A percentile compares a stretch with the other conserved stretches of the same genome.
phyloP scores from a whole-genome alignment of 305 asterid species.

The Fraxinus xanthoxyloides region DNA sequence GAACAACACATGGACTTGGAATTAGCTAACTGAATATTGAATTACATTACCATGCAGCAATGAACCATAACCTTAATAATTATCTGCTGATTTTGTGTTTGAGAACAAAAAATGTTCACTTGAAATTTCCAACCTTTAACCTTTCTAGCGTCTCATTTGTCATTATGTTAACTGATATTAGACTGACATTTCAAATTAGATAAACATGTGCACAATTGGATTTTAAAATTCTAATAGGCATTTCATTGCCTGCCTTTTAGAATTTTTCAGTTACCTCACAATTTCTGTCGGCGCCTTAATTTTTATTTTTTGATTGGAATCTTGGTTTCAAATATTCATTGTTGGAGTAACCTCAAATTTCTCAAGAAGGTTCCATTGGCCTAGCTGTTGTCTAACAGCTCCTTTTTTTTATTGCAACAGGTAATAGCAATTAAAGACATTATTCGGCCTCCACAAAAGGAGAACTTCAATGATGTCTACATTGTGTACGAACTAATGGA shows the following conservation, averaged over 20 bases:
- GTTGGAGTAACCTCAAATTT: background rate
- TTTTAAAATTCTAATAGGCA: background rate
- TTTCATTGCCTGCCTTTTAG: background rate
- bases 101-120: background rate
- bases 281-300: background rate
- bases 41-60: background rate
- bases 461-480: conserved; percentile 35
- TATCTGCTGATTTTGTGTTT: background rate
- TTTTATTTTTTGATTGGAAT: background rate
- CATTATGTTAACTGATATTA: background rate
- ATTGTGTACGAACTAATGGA: conserved; percentile 31
- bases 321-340: background rate
- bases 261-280: background rate
- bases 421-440: conserved; percentile 32
- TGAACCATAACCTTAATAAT: background rate
- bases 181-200: background rate
- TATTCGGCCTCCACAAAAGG: conserved; percentile 29
- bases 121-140: background rate
- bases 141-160: background rate
- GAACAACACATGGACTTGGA: background rate
- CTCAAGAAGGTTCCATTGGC: background rate
- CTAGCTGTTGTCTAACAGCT: background rate
- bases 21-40: background rate
- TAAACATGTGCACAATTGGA: background rate
- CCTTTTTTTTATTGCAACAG: conserved; percentile 6